Evolutionary conservation across 2,329 filamentous ascomycete species (phyloP).

Genomic region (Pseudogymnoascus sp.): DNA sequence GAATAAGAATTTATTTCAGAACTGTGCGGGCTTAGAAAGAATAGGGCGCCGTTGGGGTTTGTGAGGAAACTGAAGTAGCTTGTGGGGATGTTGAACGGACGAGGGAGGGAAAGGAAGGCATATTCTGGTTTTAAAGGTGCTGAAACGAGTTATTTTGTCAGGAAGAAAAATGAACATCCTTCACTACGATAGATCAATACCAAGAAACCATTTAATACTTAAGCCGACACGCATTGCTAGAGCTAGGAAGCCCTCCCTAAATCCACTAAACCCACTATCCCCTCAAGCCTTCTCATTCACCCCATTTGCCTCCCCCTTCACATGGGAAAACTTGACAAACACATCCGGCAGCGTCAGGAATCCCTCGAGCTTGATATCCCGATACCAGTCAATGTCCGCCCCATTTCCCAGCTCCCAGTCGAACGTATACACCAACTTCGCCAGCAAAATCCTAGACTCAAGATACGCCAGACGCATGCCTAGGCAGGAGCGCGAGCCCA

Average conservation of each 20-base stretch:
- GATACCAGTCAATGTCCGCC: background rate
- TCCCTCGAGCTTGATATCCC: background rate
- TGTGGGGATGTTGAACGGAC: background rate
- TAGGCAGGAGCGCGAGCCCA: conserved; percentile 31
- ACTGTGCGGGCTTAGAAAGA: background rate
- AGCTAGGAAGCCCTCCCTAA: background rate
- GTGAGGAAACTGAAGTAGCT: background rate
- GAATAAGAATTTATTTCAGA: background rate
- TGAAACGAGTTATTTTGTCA: background rate
- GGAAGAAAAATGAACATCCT: background rate
- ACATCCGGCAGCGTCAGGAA: background rate
- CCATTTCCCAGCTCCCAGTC: background rate
- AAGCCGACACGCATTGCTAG: background rate
- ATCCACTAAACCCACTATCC: background rate
- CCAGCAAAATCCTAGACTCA: background rate
- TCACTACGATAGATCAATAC: background rate
- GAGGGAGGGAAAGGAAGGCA: too few relatives aligned
- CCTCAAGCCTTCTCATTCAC: background rate
- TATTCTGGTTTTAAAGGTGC: too few relatives aligned
- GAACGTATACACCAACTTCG: background rate
- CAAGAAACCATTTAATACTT: background rate
- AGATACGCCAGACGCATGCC: conserved; percentile 16
- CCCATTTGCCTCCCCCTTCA: background rate
- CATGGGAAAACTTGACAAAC: background rate
- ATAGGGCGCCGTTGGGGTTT: background rate